These are phyloP conservation scores for Cubamyces lactineus DNA, from an alignment of 768 basidiomycete species.

Conservation along the genomic window DNA sequence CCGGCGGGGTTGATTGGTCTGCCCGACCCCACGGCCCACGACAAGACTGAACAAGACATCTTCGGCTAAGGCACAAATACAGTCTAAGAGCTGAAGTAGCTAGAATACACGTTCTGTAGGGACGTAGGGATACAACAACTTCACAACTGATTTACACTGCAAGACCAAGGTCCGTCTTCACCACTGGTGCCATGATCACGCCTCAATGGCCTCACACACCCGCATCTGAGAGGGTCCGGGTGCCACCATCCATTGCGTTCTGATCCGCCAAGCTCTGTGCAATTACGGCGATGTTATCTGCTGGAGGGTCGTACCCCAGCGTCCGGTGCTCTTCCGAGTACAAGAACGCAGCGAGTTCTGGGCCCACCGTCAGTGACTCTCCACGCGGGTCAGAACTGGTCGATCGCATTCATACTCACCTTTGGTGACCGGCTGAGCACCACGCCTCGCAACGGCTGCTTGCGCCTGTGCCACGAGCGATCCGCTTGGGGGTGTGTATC, in stretches of 20 bases:
- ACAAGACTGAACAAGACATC: background rate
- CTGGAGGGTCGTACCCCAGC: conserved; percentile 25
- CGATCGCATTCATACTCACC: background rate
- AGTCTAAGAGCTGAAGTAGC: background rate
- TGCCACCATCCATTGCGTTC: conserved; percentile 6
- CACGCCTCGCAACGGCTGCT: conserved; percentile 4
- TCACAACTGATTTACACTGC: background rate
- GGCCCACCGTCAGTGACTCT: background rate
- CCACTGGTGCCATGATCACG: too few relatives aligned
- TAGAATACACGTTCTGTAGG: background rate
- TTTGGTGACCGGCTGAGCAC: conserved; percentile 1
- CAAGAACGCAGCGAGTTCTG: conserved; percentile 22
- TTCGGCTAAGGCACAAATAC: background rate
- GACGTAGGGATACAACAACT: background rate
- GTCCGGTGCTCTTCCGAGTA: conserved; percentile 29
- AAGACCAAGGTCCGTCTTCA: too few relatives aligned
- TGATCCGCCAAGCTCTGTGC: conserved; percentile 28
- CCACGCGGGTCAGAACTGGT: background rate
- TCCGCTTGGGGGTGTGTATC: conserved; percentile 9
- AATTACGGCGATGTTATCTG: conserved; percentile 25
- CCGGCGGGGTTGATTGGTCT: conserved; percentile 1
- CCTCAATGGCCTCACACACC: conserved; percentile 9
- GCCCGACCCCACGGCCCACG: background rate
- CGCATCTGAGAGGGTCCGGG: background rate
- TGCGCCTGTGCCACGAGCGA: conserved; percentile 11